Percentiles rank a stretch among this genome's conserved stretches.
phyloP scores from a whole-genome alignment of 352 stramenopile genomes.

The Vaucheria bursata region DNA sequence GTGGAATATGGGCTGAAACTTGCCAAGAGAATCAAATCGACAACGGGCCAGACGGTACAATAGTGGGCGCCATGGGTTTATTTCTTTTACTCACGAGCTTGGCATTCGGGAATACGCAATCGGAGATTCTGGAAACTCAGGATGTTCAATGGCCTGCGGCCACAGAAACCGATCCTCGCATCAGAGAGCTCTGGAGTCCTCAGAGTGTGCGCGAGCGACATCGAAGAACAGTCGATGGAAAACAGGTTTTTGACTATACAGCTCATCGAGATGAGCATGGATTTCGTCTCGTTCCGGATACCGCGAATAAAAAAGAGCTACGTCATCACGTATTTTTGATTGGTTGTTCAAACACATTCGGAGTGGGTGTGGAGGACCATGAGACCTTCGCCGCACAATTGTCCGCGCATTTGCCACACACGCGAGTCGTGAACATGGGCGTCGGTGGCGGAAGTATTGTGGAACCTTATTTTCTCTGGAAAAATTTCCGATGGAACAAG shows the following conservation, averaged over 20 bases:
- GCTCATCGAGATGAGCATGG: neutral
- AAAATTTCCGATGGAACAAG: neutral
- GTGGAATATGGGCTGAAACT: neutral
- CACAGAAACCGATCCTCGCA: too few relatives aligned
- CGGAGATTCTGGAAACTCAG: too few relatives aligned
- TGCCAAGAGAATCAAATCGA: too few relatives aligned
- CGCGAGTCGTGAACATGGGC: neutral
- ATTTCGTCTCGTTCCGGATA: neutral
- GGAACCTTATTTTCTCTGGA: neutral
- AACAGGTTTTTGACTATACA: neutral
- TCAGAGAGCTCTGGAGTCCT: too few relatives aligned
- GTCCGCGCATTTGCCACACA: neutral
- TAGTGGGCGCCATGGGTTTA: too few relatives aligned
- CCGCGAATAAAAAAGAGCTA: neutral
- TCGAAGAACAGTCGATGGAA: neutral
- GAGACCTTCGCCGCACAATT: neutral
- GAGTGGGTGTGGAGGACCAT: neutral
- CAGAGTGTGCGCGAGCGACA: too few relatives aligned
- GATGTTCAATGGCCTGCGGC: too few relatives aligned
- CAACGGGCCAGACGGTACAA: too few relatives aligned
- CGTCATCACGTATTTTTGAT: neutral
- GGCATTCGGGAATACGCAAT: too few relatives aligned
- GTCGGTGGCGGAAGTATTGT: neutral
- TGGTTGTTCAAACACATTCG: neutral
- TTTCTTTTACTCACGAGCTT: too few relatives aligned